Evolutionary conservation across 2,329 filamentous ascomycete genomes (phyloP).

Genomic region (Neonectria sp.): DNA sequence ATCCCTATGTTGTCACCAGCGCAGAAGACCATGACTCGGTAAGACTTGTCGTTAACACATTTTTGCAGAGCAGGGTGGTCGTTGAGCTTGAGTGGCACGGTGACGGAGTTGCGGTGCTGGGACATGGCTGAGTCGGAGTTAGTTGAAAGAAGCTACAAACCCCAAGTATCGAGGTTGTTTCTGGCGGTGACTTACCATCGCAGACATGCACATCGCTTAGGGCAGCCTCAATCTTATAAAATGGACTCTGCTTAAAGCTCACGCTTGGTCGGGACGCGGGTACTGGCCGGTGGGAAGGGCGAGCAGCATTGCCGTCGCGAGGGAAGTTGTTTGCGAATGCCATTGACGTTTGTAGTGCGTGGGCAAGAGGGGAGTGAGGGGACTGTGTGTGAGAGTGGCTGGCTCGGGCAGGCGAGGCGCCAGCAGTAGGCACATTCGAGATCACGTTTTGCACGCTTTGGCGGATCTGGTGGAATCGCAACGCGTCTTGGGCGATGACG

Average conservation of each 20-base stretch:
- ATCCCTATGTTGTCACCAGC: conserved; percentile 73
- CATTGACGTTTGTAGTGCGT: conserved; percentile 36
- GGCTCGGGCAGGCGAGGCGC: conserved; percentile 36
- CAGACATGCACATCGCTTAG: conserved; percentile 78
- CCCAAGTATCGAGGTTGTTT: background rate
- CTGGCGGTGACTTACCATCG: conserved; percentile 72
- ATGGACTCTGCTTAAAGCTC: conserved; percentile 81
- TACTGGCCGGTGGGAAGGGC: conserved; percentile 17
- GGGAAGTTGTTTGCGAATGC: conserved; percentile 35
- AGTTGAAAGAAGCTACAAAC: background rate
- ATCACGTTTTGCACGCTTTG: conserved; percentile 58
- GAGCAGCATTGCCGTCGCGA: conserved; percentile 17
- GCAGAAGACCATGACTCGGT: conserved; percentile 88
- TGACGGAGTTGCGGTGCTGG: conserved; percentile 66
- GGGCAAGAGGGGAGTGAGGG: conserved; percentile 23
- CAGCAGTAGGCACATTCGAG: conserved; percentile 45
- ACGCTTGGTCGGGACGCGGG: conserved; percentile 40
- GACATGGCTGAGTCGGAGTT: conserved; percentile 64
- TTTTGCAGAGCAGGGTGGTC: conserved; percentile 67
- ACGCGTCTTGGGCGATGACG: conserved; percentile 54
- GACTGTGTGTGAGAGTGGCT: conserved; percentile 28
- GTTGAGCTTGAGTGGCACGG: conserved; percentile 63
- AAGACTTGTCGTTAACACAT: conserved; percentile 72
- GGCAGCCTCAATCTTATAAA: conserved; percentile 79
- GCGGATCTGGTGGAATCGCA: conserved; percentile 61